phyloP scores from a whole-genome alignment of 2,329 filamentous ascomycete species.

The Trichoderma harzianum region DNA sequence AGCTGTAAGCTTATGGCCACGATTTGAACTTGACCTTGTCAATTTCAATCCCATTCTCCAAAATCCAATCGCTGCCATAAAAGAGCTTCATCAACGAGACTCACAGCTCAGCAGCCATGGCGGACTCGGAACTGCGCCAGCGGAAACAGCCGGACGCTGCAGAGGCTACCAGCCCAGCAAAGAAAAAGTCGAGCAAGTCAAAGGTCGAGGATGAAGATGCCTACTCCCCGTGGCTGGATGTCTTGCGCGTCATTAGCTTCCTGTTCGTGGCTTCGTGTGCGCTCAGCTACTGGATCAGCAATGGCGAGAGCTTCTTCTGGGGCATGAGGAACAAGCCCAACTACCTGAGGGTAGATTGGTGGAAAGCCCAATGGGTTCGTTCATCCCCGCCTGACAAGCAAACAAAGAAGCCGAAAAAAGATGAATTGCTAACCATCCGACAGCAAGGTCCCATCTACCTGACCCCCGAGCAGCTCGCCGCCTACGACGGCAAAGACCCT shows the following conservation, averaged over 20 bases:
- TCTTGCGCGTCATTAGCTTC: slow-evolving; percentile 66
- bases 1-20: not conserved
- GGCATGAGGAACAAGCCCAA: slow-evolving; percentile 58
- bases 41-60: not conserved
- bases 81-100: not conserved
- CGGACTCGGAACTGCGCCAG: slow-evolving; percentile 42
- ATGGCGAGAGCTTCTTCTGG: slow-evolving; percentile 68
- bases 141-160: slow-evolving; percentile 37
- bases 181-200: slow-evolving; percentile 14
- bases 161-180: slow-evolving; percentile 27
- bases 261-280: slow-evolving; percentile 63
- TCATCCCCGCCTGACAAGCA: too few species aligned
- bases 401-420: not conserved
- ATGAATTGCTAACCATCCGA: not conserved
- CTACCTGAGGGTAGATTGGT: slow-evolving; percentile 56
- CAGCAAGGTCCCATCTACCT: slow-evolving; percentile 62
- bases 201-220: slow-evolving; percentile 49
- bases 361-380: slow-evolving; percentile 61
- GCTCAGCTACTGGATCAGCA: slow-evolving; percentile 73
- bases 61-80: not conserved
- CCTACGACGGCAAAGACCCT: slow-evolving; percentile 75
- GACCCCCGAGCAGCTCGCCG: slow-evolving; percentile 69
- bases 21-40: not conserved
- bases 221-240: slow-evolving; percentile 56
- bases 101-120: slow-evolving; percentile 28